Conservation (phyloP, 306 rosid genomes). For the Styphnolobium japonicum region DNA sequence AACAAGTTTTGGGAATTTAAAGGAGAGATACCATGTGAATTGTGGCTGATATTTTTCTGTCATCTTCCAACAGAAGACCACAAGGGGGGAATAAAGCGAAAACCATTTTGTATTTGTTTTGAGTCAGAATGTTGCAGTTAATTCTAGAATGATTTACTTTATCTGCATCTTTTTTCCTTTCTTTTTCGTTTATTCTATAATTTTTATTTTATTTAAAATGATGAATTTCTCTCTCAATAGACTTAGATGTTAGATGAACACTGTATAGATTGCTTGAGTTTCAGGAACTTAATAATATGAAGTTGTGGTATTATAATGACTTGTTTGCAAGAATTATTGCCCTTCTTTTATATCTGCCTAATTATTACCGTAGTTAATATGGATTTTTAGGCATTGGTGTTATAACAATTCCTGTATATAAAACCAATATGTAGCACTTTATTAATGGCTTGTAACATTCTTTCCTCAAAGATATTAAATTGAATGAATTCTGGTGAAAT, state of each 20-base stretch:
- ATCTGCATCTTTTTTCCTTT: background rate
- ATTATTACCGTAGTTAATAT: background rate
- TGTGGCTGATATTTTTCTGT: conserved; percentile 36
- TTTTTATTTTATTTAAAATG: background rate
- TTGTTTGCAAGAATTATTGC: background rate
- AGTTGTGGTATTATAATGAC: conserved; percentile 9
- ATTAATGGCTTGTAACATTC: background rate
- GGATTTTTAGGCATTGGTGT: background rate
- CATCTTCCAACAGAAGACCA: conserved; percentile 23
- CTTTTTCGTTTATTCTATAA: background rate
- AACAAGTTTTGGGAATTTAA: conserved; percentile 37
- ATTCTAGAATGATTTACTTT: conserved; percentile 30
- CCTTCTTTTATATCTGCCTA: background rate
- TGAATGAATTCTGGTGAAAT: background rate
- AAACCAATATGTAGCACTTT: background rate
- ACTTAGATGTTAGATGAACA: conserved; percentile 23
- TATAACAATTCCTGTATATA: background rate
- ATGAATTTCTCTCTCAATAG: conserved; percentile 25
- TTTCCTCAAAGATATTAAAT: background rate
- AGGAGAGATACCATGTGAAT: conserved; percentile 25
- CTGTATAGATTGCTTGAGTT: conserved; percentile 36
- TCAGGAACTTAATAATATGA: conserved; percentile 29
- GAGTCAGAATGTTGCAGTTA: conserved; percentile 28
- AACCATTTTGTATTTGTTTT: conserved; percentile 31
- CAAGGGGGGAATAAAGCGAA: conserved; percentile 25